phyloP scores from a whole-genome alignment of 768 basidiomycete species.

The Galerina marginata region DNA sequence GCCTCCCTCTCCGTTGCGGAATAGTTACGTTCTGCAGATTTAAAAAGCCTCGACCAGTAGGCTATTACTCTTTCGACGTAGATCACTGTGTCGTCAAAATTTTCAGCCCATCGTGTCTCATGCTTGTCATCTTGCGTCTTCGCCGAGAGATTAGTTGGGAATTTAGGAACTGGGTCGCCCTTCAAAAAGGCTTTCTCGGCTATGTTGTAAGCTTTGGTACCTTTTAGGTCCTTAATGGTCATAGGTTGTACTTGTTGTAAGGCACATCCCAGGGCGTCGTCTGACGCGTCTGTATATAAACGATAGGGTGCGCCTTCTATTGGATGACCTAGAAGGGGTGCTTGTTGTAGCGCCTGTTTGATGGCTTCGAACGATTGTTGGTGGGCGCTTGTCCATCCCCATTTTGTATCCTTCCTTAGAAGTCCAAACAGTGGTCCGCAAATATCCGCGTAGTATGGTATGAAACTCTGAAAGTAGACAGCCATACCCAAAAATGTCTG shows the following conservation, averaged over 20 bases:
- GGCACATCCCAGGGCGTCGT: not conserved
- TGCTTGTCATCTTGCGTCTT: not conserved
- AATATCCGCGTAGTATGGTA: constrained; percentile 1
- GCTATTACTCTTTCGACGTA: constrained; percentile 6
- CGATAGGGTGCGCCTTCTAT: too few species aligned
- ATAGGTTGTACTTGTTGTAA: constrained; percentile 17
- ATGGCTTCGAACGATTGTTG: too few species aligned
- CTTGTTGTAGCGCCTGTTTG: not conserved
- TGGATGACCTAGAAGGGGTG: too few species aligned
- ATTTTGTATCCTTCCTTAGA: not conserved
- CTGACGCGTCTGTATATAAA: too few species aligned
- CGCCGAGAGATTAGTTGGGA: not conserved
- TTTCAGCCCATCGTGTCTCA: not conserved
- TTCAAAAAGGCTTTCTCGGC: not conserved
- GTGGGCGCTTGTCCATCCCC: too few species aligned
- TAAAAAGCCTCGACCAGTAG: constrained; percentile 3
- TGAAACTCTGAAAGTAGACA: constrained; percentile 1
- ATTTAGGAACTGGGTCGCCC: not conserved
- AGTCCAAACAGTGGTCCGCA: too few species aligned
- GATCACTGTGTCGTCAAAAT: not conserved
- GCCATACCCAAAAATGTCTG: too few species aligned
- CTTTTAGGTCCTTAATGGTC: constrained; percentile 1
- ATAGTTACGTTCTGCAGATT: constrained; percentile 3
- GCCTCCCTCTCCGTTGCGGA: constrained; percentile 7
- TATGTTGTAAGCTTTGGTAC: constrained; percentile 7